A percentile compares a stretch with the other conserved stretches of the same genome.
These are phyloP conservation scores for Xylaria longipes DNA, from an alignment of 495 filamentous ascomycete species.

Conservation along the genomic window DNA sequence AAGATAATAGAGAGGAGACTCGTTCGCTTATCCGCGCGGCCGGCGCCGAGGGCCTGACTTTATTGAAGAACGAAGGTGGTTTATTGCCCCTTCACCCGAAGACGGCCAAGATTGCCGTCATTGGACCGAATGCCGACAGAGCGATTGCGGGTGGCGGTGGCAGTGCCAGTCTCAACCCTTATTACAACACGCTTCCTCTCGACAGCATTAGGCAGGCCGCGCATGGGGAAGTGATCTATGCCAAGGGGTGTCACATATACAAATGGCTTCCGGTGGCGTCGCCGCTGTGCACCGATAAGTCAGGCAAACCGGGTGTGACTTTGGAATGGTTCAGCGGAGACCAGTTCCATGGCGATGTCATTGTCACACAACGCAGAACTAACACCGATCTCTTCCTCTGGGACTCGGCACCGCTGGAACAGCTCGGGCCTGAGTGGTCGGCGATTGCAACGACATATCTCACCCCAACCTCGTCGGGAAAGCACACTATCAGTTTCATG, in stretches of 20 bases:
- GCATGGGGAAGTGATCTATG: constrained; percentile 56
- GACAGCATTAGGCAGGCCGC: constrained; percentile 59
- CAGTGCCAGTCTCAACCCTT: constrained; percentile 78
- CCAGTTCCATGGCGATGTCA: constrained; percentile 62
- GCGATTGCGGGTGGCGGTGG: constrained; percentile 83
- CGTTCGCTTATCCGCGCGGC: constrained; percentile 70
- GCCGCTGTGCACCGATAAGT: constrained; percentile 60
- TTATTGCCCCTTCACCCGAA: constrained; percentile 71
- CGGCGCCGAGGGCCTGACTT: constrained; percentile 75
- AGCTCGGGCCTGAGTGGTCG: constrained; percentile 66
- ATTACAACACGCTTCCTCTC: constrained; percentile 70
- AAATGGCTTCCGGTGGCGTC: constrained; percentile 71
- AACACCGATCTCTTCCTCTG: constrained; percentile 72
- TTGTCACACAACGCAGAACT: constrained; percentile 57
- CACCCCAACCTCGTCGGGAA: constrained; percentile 60
- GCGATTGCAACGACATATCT: constrained; percentile 63
- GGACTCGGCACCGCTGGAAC: constrained; percentile 66
- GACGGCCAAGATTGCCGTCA: constrained; percentile 70
- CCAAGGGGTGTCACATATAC: constrained; percentile 63
- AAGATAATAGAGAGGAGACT: constrained; percentile 69
- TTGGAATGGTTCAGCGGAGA: constrained; percentile 70
- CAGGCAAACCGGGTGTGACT: constrained; percentile 63
- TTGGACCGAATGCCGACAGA: constrained; percentile 82
- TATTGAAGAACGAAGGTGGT: constrained; percentile 76
- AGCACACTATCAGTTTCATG: constrained; percentile 78